Base-by-base conservation (phyloP, 2,329 filamentous ascomycete genomes). In the Claviceps maximensis region DNA sequence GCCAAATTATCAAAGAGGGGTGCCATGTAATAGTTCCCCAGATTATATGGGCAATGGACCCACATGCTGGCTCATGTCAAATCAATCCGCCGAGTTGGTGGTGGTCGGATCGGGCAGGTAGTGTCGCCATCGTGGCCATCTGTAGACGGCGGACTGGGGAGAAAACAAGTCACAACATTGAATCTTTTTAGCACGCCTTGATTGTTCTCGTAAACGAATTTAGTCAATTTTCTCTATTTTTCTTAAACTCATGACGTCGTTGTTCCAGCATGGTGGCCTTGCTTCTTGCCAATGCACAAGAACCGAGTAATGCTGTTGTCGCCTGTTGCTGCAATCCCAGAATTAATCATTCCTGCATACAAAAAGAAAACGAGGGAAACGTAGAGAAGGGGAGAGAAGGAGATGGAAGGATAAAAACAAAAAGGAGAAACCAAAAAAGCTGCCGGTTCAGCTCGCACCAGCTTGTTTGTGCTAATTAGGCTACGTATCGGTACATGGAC, bases 401-500 rank as follows among this genome's bases (percentile, higher is more conserved):
- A 44, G 9, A 23, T 23, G 13, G 3, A 15, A 25, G 25, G 23
- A 25, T 12, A 19, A 25, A 8, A 45, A 7, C 1, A 7, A 15
- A 25, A 23, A 7, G 12, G 21, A 44, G 21, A 5, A 13, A 44
- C 12, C 0, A 15, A 25, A 23, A 23, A n/a, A 25, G 21, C 3
- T 21, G 41, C 8, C 19, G 7, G 17, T 42, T 21, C 19, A 23
- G 15, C 15, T 45, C 23, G 42, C 12, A 10, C 17, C 44, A 13
- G 48, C 38, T 19, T 4, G 19, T 41, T 7, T 13, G 4, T 27
- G 7, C 40, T 50, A 12, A 12, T 69, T 70, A 90, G 27, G 86
- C 86, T 40, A 89, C 67, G 60, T 90, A 90, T 56, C 78, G 75
- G 65, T 90, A 90, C 12, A 77, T 76, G 36, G 85, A 78, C 6